phyloP scores from a whole-genome alignment of 768 basidiomycete genomes.

The Xerocomus potaroensis region DNA sequence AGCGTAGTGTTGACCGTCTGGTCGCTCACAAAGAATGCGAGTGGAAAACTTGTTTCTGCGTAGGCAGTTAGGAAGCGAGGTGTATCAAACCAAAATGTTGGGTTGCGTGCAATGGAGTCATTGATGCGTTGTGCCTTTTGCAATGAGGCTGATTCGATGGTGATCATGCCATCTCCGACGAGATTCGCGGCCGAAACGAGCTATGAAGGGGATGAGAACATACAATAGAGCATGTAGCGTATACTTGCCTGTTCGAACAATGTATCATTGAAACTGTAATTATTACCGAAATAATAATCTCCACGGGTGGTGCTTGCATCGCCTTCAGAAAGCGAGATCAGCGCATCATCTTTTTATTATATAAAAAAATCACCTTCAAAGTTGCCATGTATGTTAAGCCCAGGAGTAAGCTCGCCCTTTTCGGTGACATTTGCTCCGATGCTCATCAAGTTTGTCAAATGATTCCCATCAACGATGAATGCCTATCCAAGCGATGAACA shows the following conservation, averaged over 20 bases:
- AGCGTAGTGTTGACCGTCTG: slow-evolving; percentile 18
- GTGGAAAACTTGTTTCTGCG: slow-evolving; percentile 21
- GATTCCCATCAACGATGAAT: slow-evolving; percentile 26
- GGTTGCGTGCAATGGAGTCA: slow-evolving; percentile 24
- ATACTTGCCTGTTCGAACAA: slow-evolving; percentile 16
- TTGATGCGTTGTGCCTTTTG: slow-evolving; percentile 22
- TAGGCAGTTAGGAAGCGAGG: slow-evolving; percentile 20
- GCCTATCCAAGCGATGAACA: slow-evolving; percentile 12
- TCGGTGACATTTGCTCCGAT: slow-evolving; percentile 23
- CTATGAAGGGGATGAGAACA: slow-evolving; percentile 5
- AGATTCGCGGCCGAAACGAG: slow-evolving; percentile 15
- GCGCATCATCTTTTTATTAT: background rate
- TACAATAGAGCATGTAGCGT: background rate
- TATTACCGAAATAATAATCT: slow-evolving; percentile 25
- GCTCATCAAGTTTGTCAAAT: slow-evolving; percentile 25
- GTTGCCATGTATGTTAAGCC: slow-evolving; percentile 22
- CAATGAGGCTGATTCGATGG: slow-evolving; percentile 19
- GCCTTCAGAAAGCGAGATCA: slow-evolving; percentile 8
- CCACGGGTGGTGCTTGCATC: slow-evolving; percentile 24
- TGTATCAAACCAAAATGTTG: slow-evolving; percentile 19
- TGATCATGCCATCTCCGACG: slow-evolving; percentile 17
- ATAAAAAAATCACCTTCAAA: slow-evolving; percentile 17
- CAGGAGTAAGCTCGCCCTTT: slow-evolving; percentile 9
- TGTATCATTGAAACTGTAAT: slow-evolving; percentile 25
- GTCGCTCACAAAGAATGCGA: slow-evolving; percentile 24